Conservation (phyloP, 257 asterid species). For the Nicotiana paniculata region DNA sequence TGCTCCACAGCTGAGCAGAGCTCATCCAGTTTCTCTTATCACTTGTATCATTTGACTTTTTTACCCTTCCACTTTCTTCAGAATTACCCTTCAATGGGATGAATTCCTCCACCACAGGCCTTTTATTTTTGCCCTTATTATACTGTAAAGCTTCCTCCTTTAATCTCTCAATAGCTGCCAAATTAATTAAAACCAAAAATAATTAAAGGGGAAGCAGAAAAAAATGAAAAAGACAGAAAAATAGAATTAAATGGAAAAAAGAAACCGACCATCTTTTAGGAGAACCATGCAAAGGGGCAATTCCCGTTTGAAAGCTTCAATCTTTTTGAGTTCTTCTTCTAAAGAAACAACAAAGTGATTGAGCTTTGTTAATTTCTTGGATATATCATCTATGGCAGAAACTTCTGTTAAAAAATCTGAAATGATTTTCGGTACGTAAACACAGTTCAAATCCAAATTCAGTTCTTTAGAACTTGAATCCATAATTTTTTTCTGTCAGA, state of each 20-base stretch:
- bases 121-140: slow-evolving; percentile 19
- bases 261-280: slow-evolving; percentile 27
- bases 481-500: slow-evolving; percentile 2
- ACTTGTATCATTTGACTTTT: slow-evolving; percentile 25
- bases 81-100: slow-evolving; percentile 5
- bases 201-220: neutral
- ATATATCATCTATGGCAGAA: slow-evolving; percentile 19
- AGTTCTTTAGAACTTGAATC: slow-evolving; percentile 28
- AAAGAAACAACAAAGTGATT: slow-evolving; percentile 11
- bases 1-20: slow-evolving; percentile 50
- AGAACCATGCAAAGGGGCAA: slow-evolving; percentile 28
- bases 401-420: slow-evolving; percentile 32
- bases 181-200: neutral
- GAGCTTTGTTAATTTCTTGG: slow-evolving; percentile 17
- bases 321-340: slow-evolving; percentile 29
- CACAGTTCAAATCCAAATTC: slow-evolving; percentile 20
- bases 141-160: slow-evolving; percentile 27
- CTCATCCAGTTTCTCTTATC: slow-evolving; percentile 56
- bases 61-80: slow-evolving; percentile 22
- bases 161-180: slow-evolving; percentile 44
- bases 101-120: slow-evolving; percentile 26
- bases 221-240: neutral
- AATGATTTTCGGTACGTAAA: slow-evolving; percentile 27
- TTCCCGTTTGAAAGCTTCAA: slow-evolving; percentile 24
- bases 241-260: neutral